Conservation (phyloP, 23 red algal species). For the Cyanidium caldarium region DNA sequence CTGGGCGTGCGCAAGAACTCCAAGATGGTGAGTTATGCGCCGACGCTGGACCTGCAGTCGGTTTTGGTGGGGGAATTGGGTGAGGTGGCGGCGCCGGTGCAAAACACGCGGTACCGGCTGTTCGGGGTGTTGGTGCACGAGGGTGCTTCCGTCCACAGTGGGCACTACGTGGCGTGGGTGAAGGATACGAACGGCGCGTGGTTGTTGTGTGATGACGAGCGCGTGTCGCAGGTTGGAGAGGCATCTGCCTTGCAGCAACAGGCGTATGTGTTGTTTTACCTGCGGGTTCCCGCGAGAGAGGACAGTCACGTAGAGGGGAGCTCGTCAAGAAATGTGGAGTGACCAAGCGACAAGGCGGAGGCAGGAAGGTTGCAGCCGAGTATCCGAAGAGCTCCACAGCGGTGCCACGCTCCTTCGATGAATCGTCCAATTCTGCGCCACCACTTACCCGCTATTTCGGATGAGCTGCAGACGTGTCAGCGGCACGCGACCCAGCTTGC, state of each 20-base stretch:
- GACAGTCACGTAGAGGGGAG: too few relatives aligned
- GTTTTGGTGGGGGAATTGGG: slow-evolving; percentile 29
- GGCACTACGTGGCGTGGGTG: slow-evolving; percentile 5
- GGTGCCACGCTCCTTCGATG: too few relatives aligned
- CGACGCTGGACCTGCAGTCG: slow-evolving; percentile 24
- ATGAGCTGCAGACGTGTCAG: too few relatives aligned
- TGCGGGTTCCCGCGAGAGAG: too few relatives aligned
- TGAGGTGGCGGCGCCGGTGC: background rate
- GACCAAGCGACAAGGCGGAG: too few relatives aligned
- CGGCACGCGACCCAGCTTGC: too few relatives aligned
- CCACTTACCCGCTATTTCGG: too few relatives aligned
- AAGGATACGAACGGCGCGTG: slow-evolving; percentile 18
- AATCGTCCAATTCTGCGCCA: too few relatives aligned
- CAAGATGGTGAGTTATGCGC: slow-evolving; percentile 20
- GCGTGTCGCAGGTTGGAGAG: slow-evolving; percentile 1
- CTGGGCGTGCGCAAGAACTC: slow-evolving; percentile 16
- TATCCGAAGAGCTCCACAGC: too few relatives aligned
- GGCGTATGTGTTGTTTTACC: slow-evolving; percentile 77
- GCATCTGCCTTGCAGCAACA: slow-evolving; percentile 35
- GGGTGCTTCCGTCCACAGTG: slow-evolving; percentile 1
- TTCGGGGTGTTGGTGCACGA: slow-evolving; percentile 15
- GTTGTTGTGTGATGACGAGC: slow-evolving; percentile 64
- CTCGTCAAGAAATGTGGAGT: too few relatives aligned
- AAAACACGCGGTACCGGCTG: background rate
- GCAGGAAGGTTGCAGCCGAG: too few relatives aligned